Percentiles rank a stretch among this genome's conserved stretches.
Evolutionary conservation across 768 basidiomycete species (phyloP).

Genomic region (Leccinum subgranulosum): DNA sequence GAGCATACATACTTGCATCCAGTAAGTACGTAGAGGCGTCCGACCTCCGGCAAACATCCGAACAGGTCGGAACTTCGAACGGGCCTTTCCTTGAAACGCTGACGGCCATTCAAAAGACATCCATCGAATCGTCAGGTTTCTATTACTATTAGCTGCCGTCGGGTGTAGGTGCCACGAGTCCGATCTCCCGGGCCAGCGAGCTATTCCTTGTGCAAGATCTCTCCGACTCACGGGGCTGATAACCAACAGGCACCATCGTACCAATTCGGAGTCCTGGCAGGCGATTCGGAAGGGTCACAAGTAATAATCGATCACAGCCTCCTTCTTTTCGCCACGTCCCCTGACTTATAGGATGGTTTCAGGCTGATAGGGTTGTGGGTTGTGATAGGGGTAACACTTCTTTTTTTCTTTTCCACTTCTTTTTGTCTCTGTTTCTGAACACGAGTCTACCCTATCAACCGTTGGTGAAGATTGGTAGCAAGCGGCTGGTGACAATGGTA

Average conservation of each 20-base stretch:
- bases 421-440: neutral
- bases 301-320: neutral
- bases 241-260: neutral
- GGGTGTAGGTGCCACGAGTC: neutral
- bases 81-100: neutral
- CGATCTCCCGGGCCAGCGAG: neutral
- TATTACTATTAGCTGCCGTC: neutral
- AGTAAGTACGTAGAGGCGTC: neutral
- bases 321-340: neutral
- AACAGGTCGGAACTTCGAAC: neutral
- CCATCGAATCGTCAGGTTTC: neutral
- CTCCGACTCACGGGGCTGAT: too few species aligned
- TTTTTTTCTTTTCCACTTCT: neutral
- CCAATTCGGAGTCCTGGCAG: neutral
- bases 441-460: neutral
- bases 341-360: neutral
- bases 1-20: neutral
- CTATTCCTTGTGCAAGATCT: too few species aligned
- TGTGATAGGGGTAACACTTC: neutral
- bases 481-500: neutral
- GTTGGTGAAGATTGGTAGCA: neutral
- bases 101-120: neutral
- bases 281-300: neutral
- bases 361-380: neutral
- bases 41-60: neutral